Percentiles rank a stretch among this genome's conserved stretches.
These are phyloP conservation scores for Gonium pectorale DNA, from an alignment of 139 green algal species.

Conservation along the genomic window DNA sequence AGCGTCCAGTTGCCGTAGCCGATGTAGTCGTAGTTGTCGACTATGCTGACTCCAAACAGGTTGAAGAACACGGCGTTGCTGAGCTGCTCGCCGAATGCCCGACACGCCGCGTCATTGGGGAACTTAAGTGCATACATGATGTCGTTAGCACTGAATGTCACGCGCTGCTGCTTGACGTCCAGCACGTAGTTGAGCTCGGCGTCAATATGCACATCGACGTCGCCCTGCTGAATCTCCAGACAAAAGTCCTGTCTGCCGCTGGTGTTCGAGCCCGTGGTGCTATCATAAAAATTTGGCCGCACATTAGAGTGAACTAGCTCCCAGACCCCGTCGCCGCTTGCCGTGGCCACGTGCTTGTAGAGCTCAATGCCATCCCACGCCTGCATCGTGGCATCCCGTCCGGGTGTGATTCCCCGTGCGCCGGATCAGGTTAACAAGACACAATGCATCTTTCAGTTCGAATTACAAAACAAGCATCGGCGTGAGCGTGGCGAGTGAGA, in stretches of 20 bases:
- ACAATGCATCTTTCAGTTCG: no score
- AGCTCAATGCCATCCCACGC: constrained; percentile 48
- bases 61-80: constrained; percentile 90
- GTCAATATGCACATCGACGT: constrained; percentile 68
- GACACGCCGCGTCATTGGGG: constrained; percentile 47
- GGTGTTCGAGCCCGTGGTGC: constrained; percentile 70
- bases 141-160: constrained; percentile 70
- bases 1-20: no score
- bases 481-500: no score
- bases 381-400: no score
- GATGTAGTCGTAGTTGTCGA: constrained; percentile 69
- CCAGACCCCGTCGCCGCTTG: constrained; percentile 60
- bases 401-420: no score
- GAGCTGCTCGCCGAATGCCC: constrained; percentile 42
- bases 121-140: constrained; percentile 78
- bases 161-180: constrained; percentile 52
- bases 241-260: constrained; percentile 27
- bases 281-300: constrained; percentile 72
- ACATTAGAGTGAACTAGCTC: constrained; percentile 63
- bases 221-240: constrained; percentile 53
- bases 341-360: constrained; percentile 68
- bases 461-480: no score
- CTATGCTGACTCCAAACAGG: constrained; percentile 74
- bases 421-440: no score
- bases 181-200: constrained; percentile 56